Conservation (phyloP, 208 protist species). For the Leishmania mexicana region DNA sequence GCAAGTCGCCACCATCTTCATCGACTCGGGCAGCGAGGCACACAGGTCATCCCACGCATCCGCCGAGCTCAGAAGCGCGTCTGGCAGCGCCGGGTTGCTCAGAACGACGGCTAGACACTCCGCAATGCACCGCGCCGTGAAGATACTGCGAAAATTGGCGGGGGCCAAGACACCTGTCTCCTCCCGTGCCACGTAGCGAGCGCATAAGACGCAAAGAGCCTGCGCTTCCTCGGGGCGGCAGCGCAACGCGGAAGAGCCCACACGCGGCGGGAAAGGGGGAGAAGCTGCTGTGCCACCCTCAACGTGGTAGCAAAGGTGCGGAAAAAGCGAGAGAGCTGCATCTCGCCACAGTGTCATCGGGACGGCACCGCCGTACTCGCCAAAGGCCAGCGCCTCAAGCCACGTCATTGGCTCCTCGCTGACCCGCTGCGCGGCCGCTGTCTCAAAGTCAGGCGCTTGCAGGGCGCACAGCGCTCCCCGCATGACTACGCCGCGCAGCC, state of each 20-base stretch:
- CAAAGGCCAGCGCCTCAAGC: conserved; percentile 49
- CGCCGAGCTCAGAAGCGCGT: conserved; percentile 11
- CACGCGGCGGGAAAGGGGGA: not conserved
- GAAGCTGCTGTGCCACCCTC: not conserved
- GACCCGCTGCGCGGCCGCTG: not conserved
- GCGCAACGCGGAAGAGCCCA: not conserved
- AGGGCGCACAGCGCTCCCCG: conserved; percentile 27
- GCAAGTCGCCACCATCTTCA: not conserved
- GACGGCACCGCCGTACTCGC: conserved; percentile 33
- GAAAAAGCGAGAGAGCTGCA: conserved; percentile 23
- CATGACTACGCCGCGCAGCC: conserved; percentile 58
- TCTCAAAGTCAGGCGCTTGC: conserved; percentile 19
- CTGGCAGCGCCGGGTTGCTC: not conserved
- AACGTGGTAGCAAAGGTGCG: not conserved
- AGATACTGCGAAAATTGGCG: conserved; percentile 18
- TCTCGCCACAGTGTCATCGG: conserved; percentile 51
- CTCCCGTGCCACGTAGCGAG: conserved; percentile 9
- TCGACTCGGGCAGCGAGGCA: conserved; percentile 3
- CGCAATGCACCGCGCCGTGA: conserved; percentile 25
- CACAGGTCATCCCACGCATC: conserved; percentile 27
- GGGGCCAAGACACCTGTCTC: not conserved
- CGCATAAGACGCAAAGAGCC: conserved; percentile 31
- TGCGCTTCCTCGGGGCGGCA: conserved; percentile 15
- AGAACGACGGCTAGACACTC: conserved; percentile 12
- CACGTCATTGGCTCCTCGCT: conserved; percentile 24